phyloP scores from a whole-genome alignment of 805 yeast species.

The Zygotorulaspora florentina region DNA sequence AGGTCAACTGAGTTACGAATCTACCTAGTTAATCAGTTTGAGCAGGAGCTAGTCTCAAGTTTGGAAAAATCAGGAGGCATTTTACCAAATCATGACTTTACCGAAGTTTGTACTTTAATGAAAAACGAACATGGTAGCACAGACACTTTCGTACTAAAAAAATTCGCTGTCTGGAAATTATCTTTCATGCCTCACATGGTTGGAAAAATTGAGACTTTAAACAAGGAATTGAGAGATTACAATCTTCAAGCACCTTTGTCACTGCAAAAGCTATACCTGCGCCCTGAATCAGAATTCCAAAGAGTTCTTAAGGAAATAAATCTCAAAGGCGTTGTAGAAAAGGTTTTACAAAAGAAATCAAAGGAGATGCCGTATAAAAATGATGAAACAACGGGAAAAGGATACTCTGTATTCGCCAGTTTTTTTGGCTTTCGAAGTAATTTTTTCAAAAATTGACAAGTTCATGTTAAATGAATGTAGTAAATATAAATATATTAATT shows the following conservation, averaged over 20 bases:
- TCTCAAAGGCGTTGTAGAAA: constrained; percentile 12
- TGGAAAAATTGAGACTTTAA: constrained; percentile 39
- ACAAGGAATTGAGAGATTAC: constrained; percentile 51
- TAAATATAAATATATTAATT: neutral
- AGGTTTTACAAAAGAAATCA: constrained; percentile 2
- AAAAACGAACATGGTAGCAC: constrained; percentile 14
- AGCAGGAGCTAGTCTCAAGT: constrained; percentile 30
- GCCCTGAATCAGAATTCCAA: constrained; percentile 42
- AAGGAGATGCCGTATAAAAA: neutral
- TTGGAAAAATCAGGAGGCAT: constrained; percentile 4
- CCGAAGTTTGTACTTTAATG: constrained; percentile 12
- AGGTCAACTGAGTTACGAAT: constrained; percentile 47
- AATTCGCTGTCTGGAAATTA: constrained; percentile 38
- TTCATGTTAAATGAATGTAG: neutral
- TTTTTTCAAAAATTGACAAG: neutral
- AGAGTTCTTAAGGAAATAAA: constrained; percentile 37
- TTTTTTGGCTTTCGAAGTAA: constrained; percentile 1
- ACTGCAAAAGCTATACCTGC: constrained; percentile 53
- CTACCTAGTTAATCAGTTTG: constrained; percentile 38
- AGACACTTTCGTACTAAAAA: constrained; percentile 18
- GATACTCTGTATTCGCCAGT: neutral
- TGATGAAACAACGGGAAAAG: neutral
- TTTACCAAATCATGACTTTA: constrained; percentile 5
- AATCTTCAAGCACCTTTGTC: constrained; percentile 61
- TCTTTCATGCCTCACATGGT: constrained; percentile 33